These are phyloP conservation scores for Brachypodium distachyon DNA, from an alignment of 202 grass and related monocot genomes.

Conservation along the genomic window DNA sequence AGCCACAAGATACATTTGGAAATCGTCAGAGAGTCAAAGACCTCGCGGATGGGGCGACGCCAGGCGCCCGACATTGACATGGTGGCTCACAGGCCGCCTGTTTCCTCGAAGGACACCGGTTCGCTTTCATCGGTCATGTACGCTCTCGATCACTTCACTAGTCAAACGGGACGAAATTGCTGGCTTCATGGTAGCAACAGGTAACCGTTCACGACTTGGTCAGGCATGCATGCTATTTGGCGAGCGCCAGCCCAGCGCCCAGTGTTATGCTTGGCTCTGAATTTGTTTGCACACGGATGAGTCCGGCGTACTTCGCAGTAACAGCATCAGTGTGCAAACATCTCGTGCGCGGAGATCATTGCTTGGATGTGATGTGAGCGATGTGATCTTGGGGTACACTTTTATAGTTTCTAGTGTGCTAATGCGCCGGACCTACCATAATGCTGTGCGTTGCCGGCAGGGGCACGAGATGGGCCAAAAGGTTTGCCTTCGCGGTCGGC, in stretches of 20 bases:
- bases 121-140: not conserved
- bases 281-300: not conserved
- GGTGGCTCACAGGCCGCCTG: constrained; percentile 15
- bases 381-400: not conserved
- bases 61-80: constrained; percentile 6
- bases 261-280: not conserved
- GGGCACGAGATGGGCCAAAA: not conserved
- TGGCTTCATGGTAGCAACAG: not conserved
- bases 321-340: not conserved
- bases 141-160: not conserved
- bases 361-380: not conserved
- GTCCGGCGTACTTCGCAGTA: not conserved
- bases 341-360: constrained; percentile 17
- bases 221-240: too few relatives aligned
- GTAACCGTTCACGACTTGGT: not conserved
- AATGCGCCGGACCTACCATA: constrained; percentile 19
- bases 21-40: not conserved
- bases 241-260: too few relatives aligned
- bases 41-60: constrained; percentile 23
- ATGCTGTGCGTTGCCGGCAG: not conserved
- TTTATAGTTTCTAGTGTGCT: not conserved
- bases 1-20: not conserved
- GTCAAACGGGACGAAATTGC: not conserved
- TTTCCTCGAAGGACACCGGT: constrained; percentile 20
- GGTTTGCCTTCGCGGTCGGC: not conserved